Percentiles rank a stretch among this genome's conserved stretches.
Evolutionary conservation across 805 yeast species (phyloP).

Genomic region (Schizosaccharomyces octosporus): DNA sequence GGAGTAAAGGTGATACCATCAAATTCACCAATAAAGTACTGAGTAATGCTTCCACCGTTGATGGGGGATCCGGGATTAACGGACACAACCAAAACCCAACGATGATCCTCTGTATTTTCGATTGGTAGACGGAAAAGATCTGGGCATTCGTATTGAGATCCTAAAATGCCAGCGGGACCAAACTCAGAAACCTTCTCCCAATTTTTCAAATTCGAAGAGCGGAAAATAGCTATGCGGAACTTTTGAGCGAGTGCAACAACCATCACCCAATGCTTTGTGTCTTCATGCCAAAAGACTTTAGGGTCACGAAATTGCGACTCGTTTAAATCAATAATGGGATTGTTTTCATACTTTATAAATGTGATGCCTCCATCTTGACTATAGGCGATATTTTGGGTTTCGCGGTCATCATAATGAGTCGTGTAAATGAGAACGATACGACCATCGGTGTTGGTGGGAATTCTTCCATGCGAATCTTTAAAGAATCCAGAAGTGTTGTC

Average conservation of each 20-base stretch:
- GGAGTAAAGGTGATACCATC: slow-evolving; percentile 18
- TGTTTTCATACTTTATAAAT: background rate
- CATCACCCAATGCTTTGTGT: slow-evolving; percentile 3
- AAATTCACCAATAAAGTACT: slow-evolving; percentile 21
- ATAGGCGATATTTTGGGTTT: background rate
- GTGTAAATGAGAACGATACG: background rate
- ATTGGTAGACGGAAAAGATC: slow-evolving; percentile 15
- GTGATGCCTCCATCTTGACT: background rate
- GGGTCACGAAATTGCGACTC: slow-evolving; percentile 4
- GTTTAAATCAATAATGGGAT: background rate
- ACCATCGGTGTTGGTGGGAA: background rate
- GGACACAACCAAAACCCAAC: slow-evolving; percentile 18
- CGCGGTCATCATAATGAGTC: background rate
- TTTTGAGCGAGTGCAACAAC: slow-evolving; percentile 3
- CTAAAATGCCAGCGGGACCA: slow-evolving; percentile 7
- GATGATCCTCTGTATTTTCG: slow-evolving; percentile 9
- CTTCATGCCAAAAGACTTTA: slow-evolving; percentile 3
- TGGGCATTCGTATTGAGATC: slow-evolving; percentile 22
- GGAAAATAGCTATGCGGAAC: slow-evolving; percentile 1
- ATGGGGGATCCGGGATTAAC: slow-evolving; percentile 21
- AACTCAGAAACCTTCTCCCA: slow-evolving; percentile 1
- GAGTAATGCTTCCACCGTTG: slow-evolving; percentile 18
- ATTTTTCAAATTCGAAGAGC: background rate
- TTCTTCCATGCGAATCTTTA: background rate
- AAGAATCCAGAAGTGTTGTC: background rate